Evolutionary conservation across 225 moss, liverwort and hornwort genomes (phyloP).

Genomic region (Antitrichia curtipendula): DNA sequence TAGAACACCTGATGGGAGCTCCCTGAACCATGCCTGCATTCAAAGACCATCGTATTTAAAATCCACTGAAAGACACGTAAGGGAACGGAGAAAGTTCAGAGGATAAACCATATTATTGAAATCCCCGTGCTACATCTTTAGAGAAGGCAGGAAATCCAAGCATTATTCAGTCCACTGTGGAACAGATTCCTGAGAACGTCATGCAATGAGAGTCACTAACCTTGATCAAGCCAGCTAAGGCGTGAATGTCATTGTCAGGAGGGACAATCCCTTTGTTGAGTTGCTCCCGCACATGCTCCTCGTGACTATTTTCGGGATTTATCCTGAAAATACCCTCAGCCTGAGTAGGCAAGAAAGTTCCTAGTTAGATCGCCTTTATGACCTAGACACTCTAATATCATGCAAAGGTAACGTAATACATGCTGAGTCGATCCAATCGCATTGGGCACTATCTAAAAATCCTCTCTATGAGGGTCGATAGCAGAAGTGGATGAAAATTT

Average conservation of each 20-base stretch:
- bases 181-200: neutral
- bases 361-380: neutral
- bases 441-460: neutral
- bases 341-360: conserved; percentile 9
- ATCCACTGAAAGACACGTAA: neutral
- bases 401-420: neutral
- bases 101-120: neutral
- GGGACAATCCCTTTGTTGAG: conserved; percentile 89
- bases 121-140: neutral
- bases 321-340: conserved; percentile 98
- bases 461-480: neutral
- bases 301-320: conserved; percentile 90
- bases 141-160: neutral
- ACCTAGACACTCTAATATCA: neutral
- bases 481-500: neutral
- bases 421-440: neutral
- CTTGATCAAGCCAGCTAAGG: conserved; percentile 91
- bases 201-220: conserved; percentile 10
- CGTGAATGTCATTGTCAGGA: conserved; percentile 84
- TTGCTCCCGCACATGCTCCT: conserved; percentile 91
- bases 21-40: conserved; percentile 90
- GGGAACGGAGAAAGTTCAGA: neutral
- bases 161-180: neutral
- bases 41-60: neutral
- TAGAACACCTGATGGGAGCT: conserved; percentile 81